phyloP scores from a whole-genome alignment of 2,329 filamentous ascomycete genomes.

The Fusarium kyushuense region DNA sequence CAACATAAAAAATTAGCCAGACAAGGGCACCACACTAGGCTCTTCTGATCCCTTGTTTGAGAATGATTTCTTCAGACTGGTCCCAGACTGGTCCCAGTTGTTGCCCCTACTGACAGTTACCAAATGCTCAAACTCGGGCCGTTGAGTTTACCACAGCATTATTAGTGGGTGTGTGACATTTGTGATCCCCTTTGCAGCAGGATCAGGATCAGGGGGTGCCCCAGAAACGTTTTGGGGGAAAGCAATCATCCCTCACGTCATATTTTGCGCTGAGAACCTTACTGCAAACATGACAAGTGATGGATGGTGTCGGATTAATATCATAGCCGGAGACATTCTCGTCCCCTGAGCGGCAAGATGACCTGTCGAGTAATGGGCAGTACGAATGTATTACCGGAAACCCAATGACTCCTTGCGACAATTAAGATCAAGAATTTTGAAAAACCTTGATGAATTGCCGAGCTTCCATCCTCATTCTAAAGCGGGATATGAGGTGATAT shows the following conservation, averaged over 20 bases:
- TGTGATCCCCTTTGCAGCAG: conserved; percentile 42
- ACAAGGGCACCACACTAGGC: conserved; percentile 33
- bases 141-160: conserved; percentile 30
- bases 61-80: conserved; percentile 26
- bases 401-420: background rate
- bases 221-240: conserved; percentile 20
- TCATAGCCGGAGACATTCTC: background rate
- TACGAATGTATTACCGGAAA: conserved; percentile 3
- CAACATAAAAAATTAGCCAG: conserved; percentile 16
- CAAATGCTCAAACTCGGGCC: conserved; percentile 36
- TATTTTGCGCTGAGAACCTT: conserved; percentile 17
- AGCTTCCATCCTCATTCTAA: conserved; percentile 8
- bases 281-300: background rate
- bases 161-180: conserved; percentile 27
- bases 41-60: conserved; percentile 26
- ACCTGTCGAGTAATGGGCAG: background rate
- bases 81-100: conserved; percentile 27
- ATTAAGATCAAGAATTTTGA: conserved; percentile 8
- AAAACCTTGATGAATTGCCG: conserved; percentile 5
- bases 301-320: background rate
- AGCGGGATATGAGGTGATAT: conserved; percentile 8
- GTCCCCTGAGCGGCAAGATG: background rate
- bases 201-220: conserved; percentile 29
- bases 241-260: conserved; percentile 26
- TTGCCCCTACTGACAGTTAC: conserved; percentile 20